These are phyloP conservation scores for Fusarium sp. DNA, from an alignment of 2,329 filamentous ascomycete genomes.

Conservation along the genomic window DNA sequence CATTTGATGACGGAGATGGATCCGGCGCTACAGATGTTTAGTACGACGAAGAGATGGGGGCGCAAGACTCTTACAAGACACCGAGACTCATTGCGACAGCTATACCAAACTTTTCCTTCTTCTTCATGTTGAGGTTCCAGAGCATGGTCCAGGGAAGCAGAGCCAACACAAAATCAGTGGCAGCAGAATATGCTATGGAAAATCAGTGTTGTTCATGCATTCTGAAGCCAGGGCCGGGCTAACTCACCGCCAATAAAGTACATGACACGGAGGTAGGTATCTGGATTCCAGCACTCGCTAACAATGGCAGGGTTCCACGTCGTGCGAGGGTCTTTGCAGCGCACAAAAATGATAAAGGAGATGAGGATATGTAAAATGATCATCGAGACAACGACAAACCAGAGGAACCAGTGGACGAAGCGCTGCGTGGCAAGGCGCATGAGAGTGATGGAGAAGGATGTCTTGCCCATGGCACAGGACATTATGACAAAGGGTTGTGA, in stretches of 20 bases:
- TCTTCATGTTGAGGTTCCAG: conserved; percentile 42
- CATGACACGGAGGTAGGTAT: conserved; percentile 28
- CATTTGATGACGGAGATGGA: conserved; percentile 38
- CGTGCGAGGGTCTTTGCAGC: conserved; percentile 32
- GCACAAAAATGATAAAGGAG: conserved; percentile 26
- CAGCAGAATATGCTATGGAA: conserved; percentile 27
- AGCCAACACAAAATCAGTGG: conserved; percentile 36
- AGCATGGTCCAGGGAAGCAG: conserved; percentile 36
- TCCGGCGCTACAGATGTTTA: conserved; percentile 14
- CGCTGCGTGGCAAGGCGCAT: conserved; percentile 36
- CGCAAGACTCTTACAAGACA: conserved; percentile 34
- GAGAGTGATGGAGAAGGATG: conserved; percentile 35
- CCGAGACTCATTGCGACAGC: conserved; percentile 37
- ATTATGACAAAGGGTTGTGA: conserved; percentile 38
- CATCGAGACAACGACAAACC: conserved; percentile 35
- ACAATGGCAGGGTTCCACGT: conserved; percentile 37
- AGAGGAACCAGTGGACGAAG: conserved; percentile 26
- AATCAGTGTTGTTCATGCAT: fast-evolving
- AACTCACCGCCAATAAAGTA: conserved; percentile 35
- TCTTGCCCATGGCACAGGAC: conserved; percentile 36
- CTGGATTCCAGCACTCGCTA: conserved; percentile 36
- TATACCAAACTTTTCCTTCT: conserved; percentile 38
- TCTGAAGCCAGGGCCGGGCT: fast-evolving
- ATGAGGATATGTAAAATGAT: conserved; percentile 30
- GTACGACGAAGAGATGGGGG: no score